Evolutionary conservation across 176 grass and related monocot genomes (phyloP), one percentile per base, ranked within the genome.

Genomic region (Triticum timopheevii): DNA sequence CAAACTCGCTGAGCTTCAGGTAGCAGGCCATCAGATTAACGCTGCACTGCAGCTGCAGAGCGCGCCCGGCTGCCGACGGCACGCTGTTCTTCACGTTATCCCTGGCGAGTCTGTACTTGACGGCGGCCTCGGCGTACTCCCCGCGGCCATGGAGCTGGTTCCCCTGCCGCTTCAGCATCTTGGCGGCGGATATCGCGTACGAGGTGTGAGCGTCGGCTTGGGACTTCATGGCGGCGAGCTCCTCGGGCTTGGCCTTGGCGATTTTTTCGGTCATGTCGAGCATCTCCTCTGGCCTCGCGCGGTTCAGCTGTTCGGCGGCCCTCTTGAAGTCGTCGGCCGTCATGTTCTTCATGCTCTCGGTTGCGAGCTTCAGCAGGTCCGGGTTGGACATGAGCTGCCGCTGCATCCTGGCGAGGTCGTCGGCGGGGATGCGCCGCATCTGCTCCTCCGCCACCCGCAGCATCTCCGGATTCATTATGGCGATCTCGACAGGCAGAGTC

Each of bases 21-120:
- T 99, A 99, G 69, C 97, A 99, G 8, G 94, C 91, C 97, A 99
- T 99, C 58, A 99, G 61, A 87, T 99, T 99, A 80, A 99, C 90
- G 15, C 92, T 88, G 16, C 97, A 99, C 23, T 94, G 94, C 80
- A 93, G 38, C 84, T 92, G 94, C 61, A 99, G 56, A 39, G 73
- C 88, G 30, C 87, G 68, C 4, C 24, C 92, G 11, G 65, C 65
- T 5, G 85, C 82, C 2, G 83, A 88, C 34, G 89, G 90, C 62
- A 96, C 36, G 59, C 2, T 0, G 24, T 12, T 80, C 73, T 94
- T 93, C 69, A 96, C 44, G 84, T 91, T 94, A 61, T 94, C 92
- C 81, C 96, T 96, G 33, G 92, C 97, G 66, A 89, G 94, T 39
- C 77, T 96, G 78, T 99, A 99, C 80, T 99, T 99, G 30, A 85